These are phyloP conservation scores for Venturia oleaginea DNA, from an alignment of 2,329 filamentous ascomycete species.

Conservation along the genomic window DNA sequence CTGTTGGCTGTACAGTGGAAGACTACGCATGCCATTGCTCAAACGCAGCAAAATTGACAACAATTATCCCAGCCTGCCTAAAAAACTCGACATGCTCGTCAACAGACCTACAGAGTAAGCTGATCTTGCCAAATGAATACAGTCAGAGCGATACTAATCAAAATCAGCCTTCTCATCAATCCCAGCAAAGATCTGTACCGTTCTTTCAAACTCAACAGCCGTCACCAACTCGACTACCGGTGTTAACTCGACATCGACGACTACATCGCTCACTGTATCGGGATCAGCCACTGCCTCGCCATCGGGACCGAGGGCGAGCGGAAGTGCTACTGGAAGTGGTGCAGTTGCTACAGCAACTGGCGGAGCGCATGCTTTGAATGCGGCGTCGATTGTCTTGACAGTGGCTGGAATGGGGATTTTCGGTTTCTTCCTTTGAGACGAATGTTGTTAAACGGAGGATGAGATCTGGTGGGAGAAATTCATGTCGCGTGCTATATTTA, in stretches of 20 bases:
- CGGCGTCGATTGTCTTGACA: background rate
- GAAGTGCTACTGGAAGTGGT: background rate
- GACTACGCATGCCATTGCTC: conserved; percentile 8
- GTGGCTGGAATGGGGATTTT: background rate
- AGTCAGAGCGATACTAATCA: background rate
- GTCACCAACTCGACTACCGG: background rate
- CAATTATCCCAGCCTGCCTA: background rate
- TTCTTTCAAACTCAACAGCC: background rate
- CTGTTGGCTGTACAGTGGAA: background rate
- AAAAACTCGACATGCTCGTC: conserved; percentile 3
- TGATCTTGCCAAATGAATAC: background rate
- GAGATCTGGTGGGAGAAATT: background rate
- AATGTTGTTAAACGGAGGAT: background rate
- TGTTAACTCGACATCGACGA: background rate
- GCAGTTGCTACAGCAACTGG: background rate
- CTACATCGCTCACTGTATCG: background rate
- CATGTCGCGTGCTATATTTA: background rate
- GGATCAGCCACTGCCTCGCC: background rate
- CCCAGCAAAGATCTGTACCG: background rate
- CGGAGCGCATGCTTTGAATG: background rate
- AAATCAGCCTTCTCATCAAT: background rate
- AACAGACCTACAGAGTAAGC: background rate
- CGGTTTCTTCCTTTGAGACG: background rate
- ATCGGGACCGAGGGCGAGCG: background rate
- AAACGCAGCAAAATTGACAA: background rate